phyloP scores from a whole-genome alignment of 2,329 filamentous ascomycete species.

The Beauveria bassiana region DNA sequence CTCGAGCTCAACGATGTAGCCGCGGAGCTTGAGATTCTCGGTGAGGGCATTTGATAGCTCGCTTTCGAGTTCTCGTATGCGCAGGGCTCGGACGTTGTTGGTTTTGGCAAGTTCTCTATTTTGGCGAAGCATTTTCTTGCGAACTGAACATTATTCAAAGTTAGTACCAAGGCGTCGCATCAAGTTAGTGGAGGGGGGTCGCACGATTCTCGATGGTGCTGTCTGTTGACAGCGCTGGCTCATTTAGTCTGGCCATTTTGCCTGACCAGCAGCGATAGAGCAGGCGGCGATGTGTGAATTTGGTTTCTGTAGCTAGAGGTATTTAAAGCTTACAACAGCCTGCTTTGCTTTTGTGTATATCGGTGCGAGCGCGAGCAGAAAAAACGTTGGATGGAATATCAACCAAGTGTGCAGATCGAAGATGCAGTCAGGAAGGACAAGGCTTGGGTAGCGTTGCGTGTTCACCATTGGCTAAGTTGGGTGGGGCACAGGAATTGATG shows the following conservation, averaged over 20 bases:
- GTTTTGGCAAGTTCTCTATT: conserved; percentile 75
- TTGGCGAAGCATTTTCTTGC: conserved; percentile 71
- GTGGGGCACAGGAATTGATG: neutral
- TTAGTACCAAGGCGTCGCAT: neutral
- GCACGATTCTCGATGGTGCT: conserved; percentile 66
- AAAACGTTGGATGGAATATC: neutral
- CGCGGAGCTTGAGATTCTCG: conserved; percentile 69
- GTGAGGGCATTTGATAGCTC: conserved; percentile 67
- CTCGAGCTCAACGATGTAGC: conserved; percentile 63
- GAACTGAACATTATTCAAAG: conserved; percentile 48
- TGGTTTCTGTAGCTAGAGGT: too few species aligned
- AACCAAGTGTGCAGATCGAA: neutral
- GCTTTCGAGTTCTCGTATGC: conserved; percentile 68
- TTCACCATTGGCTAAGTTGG: conserved; percentile 7
- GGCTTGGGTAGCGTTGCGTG: neutral
- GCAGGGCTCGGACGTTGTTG: conserved; percentile 70
- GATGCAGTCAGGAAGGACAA: neutral
- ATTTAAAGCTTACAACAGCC: neutral
- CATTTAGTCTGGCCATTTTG: conserved; percentile 75
- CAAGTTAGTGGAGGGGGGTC: conserved; percentile 24
- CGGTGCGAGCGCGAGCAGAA: neutral
- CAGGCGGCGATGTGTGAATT: neutral
- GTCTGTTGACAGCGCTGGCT: conserved; percentile 53
- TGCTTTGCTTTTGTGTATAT: neutral
- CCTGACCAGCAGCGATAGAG: conserved; percentile 17